Evolutionary conservation across 495 filamentous ascomycete species (phyloP), one percentile per base, ranked within the genome.

Genomic region (Penicilliopsis zonata): DNA sequence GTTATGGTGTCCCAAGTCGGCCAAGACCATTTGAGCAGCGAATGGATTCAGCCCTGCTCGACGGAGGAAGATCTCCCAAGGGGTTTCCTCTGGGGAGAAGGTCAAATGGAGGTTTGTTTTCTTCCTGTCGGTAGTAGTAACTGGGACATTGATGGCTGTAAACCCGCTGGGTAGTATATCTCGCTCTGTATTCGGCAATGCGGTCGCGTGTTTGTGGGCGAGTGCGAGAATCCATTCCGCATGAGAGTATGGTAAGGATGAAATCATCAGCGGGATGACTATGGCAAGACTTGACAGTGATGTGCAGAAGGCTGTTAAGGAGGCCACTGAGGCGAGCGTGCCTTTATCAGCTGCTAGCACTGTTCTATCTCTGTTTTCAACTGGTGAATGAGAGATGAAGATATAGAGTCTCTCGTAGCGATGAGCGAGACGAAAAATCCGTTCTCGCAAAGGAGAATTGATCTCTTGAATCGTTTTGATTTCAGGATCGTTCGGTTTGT

Each of bases 1-100:
- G 6, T n/a, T 6, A 28, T 13, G 5, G 13, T 13, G 5, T 8
- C 26, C 12, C 26, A 28, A 28, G 13, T 35, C 28, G 15, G 25
- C 58, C 14, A 88, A 55, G 0, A 88, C 55, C 10, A 62, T 67
- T 44, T 88, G 82, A 13, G 86, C 84, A 2, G 81, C 86, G 50
- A 70, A 90, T 3, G 78, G 72, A 58, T 92, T 93, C 55, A 90
- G 53, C 3, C 86, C 86, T 9, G 68, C 67, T n/a, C 63, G 49
- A 14, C 82, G 67, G 10, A 93, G 58, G 42, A 84, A 86, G 8
- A 76, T 18, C 52, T 92, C 86, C 77, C 80, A 85, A 17, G 53
- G 44, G n/a, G 72, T 73, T 43, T 83, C 75, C 2, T 65, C 36
- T 36, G 29, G 34, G 28, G 18, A 40, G 24, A 15, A 41, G 12